Base-by-base conservation (phyloP, 2,329 filamentous ascomycete genomes). In the Cercospora berteroae region DNA sequence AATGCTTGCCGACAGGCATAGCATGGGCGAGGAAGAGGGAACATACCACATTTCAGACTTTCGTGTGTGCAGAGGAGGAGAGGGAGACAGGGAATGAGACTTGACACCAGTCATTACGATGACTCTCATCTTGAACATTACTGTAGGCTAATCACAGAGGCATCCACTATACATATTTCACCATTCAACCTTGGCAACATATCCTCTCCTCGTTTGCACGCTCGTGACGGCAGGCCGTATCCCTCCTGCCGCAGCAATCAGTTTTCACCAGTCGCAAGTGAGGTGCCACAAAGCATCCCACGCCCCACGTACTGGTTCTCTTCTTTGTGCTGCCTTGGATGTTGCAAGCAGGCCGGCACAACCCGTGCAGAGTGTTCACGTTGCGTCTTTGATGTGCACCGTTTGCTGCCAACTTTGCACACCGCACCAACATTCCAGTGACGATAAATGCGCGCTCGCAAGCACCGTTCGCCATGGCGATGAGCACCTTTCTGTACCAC, bases 401-500 rank as follows among this genome's bases (percentile, higher is more conserved):
- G 60, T 63, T 42, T 56, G 61, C 48, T 57, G 60, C 61, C 61
- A 42, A 55, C 48, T 55, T 57, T n/a, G 18, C 29, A 50, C 5
- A 16, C 52, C 16, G 27, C 48, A 20, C 13, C 52, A 18, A 9
- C 16, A 12, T 16, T 12, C 13, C 25, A 63, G 8, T 16, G 29
- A 12, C n/a, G 6, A 27, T 50, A n/a, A 50, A 63, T 63, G 58
- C 33, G 12, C 25, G 31, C 29, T n/a, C 12, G 25, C 33, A 36
- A 42, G 27, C 29, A 44, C 13, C 23, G 55, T 31, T 42, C 20
- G 55, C 65, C 27, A 73, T 73, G 71, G 71, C 71, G 42, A 72
- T 73, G 71, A 67, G 65, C 36, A 68, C 69, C 44, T 72, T 73
- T 67, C 70, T 73, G 52, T 71, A 72, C 63, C 65, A 69, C 42